Base-by-base conservation (phyloP, 2,329 filamentous ascomycete species). In the Neonectria ditissima region DNA sequence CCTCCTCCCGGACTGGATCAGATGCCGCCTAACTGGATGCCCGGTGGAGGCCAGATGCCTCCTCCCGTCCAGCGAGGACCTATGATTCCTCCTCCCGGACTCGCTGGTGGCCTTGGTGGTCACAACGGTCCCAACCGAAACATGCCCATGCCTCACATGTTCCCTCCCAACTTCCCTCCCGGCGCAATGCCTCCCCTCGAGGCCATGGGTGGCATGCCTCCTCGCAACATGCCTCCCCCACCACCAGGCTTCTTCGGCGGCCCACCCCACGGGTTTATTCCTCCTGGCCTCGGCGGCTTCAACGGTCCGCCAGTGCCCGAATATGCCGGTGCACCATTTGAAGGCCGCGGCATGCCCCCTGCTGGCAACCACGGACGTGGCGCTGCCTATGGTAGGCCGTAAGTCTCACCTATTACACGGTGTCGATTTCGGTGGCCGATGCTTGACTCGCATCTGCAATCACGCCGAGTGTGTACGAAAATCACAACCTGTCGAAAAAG, bases 31-130 rank as follows among this genome's bases (percentile, higher is more conserved):
- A 83, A 78, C 62, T 88, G 85, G 80, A 82, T 87, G 79, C 81
- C 80, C 43, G 78, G 75, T 55, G 80, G 74, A 43, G 81, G 78
- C 22, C 81, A 83, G 64, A 75, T 83, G 65, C 81, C 81, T 55
- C 80, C 80, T 39, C 81, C 81, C 7, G 75, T 75, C 59, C 74
- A 75, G 62, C 73, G 70, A 22, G 82, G 83, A 16, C 85, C 84
- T 30, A 88, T 89, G 80, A 86, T 87, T 34, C 86, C 87, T 24
- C 88, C 87, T n/a, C 88, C 87, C 4, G 87, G 88, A 16, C 80
- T 89, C 50, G 69, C 69, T 16, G 68, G 65, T 26, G 70, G 70
- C 37, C 69, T 74, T 48, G 68, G 57, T 10, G 69, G 62, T 67
- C 72, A 65, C 53, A 70, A 56, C 24, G 63, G 64, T 13, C 74